Evolutionary conservation across 75 land plant genomes (phyloP).

Genomic region (Picea glauca): DNA sequence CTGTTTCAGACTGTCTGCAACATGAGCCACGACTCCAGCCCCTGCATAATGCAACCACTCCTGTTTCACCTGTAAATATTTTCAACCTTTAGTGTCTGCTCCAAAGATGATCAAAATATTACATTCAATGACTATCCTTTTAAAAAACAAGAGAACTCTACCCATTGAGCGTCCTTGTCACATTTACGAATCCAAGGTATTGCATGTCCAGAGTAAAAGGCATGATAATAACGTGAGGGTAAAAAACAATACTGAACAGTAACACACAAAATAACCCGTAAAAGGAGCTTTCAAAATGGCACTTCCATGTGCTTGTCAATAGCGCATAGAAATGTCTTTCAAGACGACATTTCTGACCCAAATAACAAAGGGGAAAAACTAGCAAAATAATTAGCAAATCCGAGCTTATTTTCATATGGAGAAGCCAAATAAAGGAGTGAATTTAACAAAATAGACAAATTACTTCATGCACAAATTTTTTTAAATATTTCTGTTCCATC

Average conservation of each 20-base stretch:
- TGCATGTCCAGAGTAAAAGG: neutral
- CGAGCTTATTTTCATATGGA: too few species aligned
- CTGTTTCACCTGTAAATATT: conserved; percentile 60
- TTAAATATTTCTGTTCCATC: neutral
- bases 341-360: too few species aligned
- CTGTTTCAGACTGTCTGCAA: conserved; percentile 78
- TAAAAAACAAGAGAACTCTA: neutral
- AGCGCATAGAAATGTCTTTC: too few species aligned
- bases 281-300: too few species aligned
- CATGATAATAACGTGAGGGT: neutral
- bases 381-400: too few species aligned
- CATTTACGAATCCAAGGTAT: neutral
- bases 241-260: neutral
- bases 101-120: conserved; percentile 5
- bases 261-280: too few species aligned
- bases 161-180: neutral
- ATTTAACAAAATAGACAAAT: too few species aligned
- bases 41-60: conserved; percentile 89
- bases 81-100: neutral
- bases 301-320: too few species aligned
- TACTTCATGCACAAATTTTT: neutral
- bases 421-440: too few species aligned
- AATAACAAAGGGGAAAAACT: too few species aligned
- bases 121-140: neutral
- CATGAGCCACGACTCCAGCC: conserved; percentile 88